Conservation (phyloP, 2,329 filamentous ascomycete genomes). For the Oidium heveae region DNA sequence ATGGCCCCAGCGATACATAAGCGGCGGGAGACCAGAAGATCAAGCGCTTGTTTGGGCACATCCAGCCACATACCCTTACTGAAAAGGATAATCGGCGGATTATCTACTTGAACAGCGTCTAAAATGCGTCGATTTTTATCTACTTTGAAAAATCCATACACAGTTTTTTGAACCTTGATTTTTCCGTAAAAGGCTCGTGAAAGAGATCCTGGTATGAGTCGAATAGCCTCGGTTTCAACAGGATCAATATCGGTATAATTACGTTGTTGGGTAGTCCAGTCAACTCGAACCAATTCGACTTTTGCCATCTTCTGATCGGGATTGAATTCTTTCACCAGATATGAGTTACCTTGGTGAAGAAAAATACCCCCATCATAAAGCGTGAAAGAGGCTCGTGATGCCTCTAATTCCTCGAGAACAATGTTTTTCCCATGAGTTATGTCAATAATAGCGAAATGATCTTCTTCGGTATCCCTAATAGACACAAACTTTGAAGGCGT, state of each 20-base stretch:
- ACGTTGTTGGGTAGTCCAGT: constrained; percentile 83
- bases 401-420: constrained; percentile 87
- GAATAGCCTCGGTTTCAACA: constrained; percentile 70
- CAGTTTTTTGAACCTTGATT: constrained; percentile 65
- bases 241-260: constrained; percentile 91
- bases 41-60: constrained; percentile 52
- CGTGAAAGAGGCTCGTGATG: constrained; percentile 81
- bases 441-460: constrained; percentile 87
- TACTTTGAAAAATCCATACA: constrained; percentile 96
- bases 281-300: constrained; percentile 70
- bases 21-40: constrained; percentile 46
- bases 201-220: constrained; percentile 34
- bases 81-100: constrained; percentile 64
- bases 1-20: constrained; percentile 75
- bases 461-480: constrained; percentile 71
- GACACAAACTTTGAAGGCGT: constrained; percentile 60
- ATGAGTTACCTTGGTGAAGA: constrained; percentile 82
- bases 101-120: constrained; percentile 80
- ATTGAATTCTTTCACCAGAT: constrained; percentile 71
- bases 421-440: constrained; percentile 58
- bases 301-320: constrained; percentile 61
- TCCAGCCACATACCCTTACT: constrained; percentile 93
- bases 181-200: constrained; percentile 62
- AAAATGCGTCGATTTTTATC: constrained; percentile 65
- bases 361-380: constrained; percentile 95